Conservation (phyloP, 164 flowering plant genomes). For the Sedum album region DNA sequence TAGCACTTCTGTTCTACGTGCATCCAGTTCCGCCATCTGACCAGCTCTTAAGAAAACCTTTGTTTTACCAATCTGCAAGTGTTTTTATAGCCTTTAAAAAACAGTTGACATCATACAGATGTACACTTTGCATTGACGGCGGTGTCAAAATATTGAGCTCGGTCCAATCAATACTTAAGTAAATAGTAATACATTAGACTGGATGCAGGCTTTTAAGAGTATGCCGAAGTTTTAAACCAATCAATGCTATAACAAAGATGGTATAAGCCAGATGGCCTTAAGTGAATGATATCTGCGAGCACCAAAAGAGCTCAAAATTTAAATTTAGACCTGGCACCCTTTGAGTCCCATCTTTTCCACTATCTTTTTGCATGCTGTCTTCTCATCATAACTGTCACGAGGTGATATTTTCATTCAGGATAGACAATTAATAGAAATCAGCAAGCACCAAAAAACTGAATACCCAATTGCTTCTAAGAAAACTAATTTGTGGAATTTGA, state of each 20-base stretch:
- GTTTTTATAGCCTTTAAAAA: too few species aligned
- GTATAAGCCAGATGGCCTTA: not conserved
- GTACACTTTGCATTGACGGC: too few species aligned
- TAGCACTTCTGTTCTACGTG: constrained; percentile 64
- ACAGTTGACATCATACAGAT: too few species aligned
- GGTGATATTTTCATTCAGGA: constrained; percentile 5
- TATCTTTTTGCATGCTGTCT: constrained; percentile 46
- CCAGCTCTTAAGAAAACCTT: constrained; percentile 76
- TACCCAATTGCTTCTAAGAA: not conserved
- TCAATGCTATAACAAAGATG: not conserved
- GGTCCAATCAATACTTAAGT: too few species aligned
- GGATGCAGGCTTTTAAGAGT: too few species aligned
- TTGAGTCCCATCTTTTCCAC: constrained; percentile 55
- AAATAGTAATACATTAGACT: too few species aligned
- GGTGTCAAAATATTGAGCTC: too few species aligned
- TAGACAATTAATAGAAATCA: constrained; percentile 7
- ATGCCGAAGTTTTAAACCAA: not conserved
- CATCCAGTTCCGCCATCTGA: constrained; percentile 85
- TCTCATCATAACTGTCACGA: constrained; percentile 51
- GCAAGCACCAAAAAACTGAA: not conserved
- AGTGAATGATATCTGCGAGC: not conserved
- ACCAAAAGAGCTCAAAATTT: not conserved
- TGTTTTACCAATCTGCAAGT: constrained; percentile 61
- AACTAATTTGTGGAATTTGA: not conserved
- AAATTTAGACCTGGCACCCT: constrained; percentile 53